Evolutionary conservation across 805 yeast genomes (phyloP).

Genomic region (Lachancea sp.): DNA sequence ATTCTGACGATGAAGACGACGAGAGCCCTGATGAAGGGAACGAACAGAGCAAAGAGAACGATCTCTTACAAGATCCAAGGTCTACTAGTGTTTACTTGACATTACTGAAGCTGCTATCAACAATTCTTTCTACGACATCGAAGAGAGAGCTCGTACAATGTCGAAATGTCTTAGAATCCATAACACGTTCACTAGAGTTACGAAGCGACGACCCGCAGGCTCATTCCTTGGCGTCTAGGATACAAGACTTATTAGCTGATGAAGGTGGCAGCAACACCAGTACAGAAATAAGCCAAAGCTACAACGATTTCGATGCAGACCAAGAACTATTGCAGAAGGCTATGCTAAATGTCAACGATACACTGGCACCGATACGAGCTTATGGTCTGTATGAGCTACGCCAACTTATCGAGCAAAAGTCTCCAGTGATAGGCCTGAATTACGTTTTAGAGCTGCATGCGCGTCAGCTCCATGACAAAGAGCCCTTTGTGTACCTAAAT

Average conservation of each 20-base stretch:
- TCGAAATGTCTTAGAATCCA: constrained; percentile 25
- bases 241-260: constrained; percentile 1
- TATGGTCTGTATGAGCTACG: constrained; percentile 70
- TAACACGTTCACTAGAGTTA: constrained; percentile 22
- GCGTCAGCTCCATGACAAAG: constrained; percentile 62
- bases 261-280: background rate
- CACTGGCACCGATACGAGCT: constrained; percentile 77
- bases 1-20: constrained; percentile 23
- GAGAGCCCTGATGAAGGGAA: constrained; percentile 24
- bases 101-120: constrained; percentile 35
- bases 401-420: constrained; percentile 43
- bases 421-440: constrained; percentile 45
- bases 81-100: constrained; percentile 20
- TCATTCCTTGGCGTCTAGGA: constrained; percentile 13
- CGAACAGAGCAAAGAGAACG: constrained; percentile 19
- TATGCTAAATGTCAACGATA: constrained; percentile 61
- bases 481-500: constrained; percentile 82
- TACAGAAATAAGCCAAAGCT: background rate
- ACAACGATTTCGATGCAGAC: constrained; percentile 21
- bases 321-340: constrained; percentile 49
- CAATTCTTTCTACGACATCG: constrained; percentile 32
- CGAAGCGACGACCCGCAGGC: background rate
- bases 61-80: constrained; percentile 24
- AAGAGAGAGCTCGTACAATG: constrained; percentile 16
- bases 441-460: constrained; percentile 58